Evolutionary conservation across 129 eudicot genomes (phyloP), one percentile per base, ranked within the genome.

Genomic region (Artemisia tridentata): DNA sequence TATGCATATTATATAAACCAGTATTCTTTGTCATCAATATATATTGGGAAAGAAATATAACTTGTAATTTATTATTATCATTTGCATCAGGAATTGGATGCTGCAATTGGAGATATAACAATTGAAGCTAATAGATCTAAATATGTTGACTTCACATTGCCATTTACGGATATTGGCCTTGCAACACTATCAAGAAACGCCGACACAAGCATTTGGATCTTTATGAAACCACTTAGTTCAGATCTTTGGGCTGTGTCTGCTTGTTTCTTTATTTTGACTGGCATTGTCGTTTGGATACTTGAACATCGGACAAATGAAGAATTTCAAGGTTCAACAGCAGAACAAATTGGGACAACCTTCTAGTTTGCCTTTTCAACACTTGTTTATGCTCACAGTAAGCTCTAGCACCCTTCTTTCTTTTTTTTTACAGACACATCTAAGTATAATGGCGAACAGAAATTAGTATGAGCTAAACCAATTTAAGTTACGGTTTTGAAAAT

Each of bases 71-170:
- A 41, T 38, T 38, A 5, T 38, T 65, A 15, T 48, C 19, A 47
- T 73, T 80, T 65, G 54, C 6, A 51, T 21, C 65, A 77, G 81
- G 65, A 62, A 51, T 81, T 47, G 72, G 88, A 86, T 75, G 92
- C 74, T 50, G 82, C 74, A 0, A 67, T 83, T 6, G 88, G 88
- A 14, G 92, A 86, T 65, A 47, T 78, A 14, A 80, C 88, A 4
- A 86, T 86, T 31, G 64, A 81, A n/a, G 63, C 84, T 7, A 63
- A 80, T 21, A 65, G 88, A 72, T 56, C 78, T 15, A 20, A 3
- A 0, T 83, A 68, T 18, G 86, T 78, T 10, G 92, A 86, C 65
- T 86, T 86, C 79, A 83, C 92, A 8, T 29, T 76, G 15, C 76
- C 92, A 0, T 78, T 6, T 46, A 76, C 80, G 1, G 86, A 83